Base-by-base conservation (phyloP, 108 stramenopile genomes). In the Phaeodactylum tricornutum region DNA sequence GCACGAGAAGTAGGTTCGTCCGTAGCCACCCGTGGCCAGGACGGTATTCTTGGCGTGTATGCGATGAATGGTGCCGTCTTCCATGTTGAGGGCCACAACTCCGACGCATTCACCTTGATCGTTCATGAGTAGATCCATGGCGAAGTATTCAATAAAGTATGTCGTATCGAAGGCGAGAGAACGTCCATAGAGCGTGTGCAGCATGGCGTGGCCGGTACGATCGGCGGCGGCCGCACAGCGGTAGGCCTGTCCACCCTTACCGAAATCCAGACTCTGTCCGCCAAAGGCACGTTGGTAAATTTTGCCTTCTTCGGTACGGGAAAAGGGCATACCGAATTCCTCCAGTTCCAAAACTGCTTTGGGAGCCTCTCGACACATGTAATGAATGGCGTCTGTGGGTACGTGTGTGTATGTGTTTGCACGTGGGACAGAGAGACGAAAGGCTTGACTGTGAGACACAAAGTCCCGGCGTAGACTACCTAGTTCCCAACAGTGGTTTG, bases 261-360 rank as follows among this genome's bases (percentile, higher is more conserved):
- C 98, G 57, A 68, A 99, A 14, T 99, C 75, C 22, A 96, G 64
- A 14, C 72, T 76, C 69, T 99, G 98, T 21, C 98, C 98, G 17
- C 98, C 98, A 60, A 99, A 99, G 34, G 98, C 98, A 33, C 98
- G 85, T 64, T 99, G 98, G 69, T 99, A 99, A 59, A 99, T 99
- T 65, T 97, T 96, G 5, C 97, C 98, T 39, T 98, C 94, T 64
- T 97, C 95, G 21, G 97, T 97, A 3, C 90, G 74, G 17, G 75
- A 78, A 71, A 96, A 96, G 21, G 95, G 95, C 52, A 96, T 71
- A 12, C 90, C 90, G 43, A 92, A 92, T 48, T 85, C 82, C 74
- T 98, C 98, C 44, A 99, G 71, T 71, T 99, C 98, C 49, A 95
- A 62, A 7, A 97, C 95, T 17, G 95, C 94, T 55, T 65, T 62